Evolutionary conservation across 169 alveolate genomes (phyloP).

Genomic region (Cryptosporidium xiaoi): DNA sequence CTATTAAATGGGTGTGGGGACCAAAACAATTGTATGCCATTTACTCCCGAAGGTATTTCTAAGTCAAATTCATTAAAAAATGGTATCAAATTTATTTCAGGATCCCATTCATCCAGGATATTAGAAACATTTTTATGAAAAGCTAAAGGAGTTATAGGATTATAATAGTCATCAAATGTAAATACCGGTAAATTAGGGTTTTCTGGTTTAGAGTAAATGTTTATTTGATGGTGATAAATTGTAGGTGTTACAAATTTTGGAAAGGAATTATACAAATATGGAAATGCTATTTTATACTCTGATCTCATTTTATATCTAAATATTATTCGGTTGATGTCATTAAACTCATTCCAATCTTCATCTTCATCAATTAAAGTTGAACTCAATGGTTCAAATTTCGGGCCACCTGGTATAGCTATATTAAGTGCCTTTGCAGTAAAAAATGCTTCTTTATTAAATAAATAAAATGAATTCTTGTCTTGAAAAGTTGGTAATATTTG

Average conservation of each 20-base stretch:
- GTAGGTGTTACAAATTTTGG: conserved; percentile 94
- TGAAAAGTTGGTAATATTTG: conserved; percentile 96
- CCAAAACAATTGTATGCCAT: conserved; percentile 92
- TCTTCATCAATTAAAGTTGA: conserved; percentile 97
- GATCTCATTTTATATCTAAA: conserved; percentile 96
- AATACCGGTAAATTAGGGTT: conserved; percentile 88
- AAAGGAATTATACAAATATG: conserved; percentile 97
- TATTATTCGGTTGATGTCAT: conserved; percentile 97
- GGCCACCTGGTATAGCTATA: conserved; percentile 99
- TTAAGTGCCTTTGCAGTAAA: conserved; percentile 99
- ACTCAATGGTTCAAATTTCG: conserved; percentile 99
- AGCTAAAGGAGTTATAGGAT: conserved; percentile 23
- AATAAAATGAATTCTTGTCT: conserved; percentile 96
- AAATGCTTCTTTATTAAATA: conserved; percentile 96
- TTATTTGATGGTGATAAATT: conserved; percentile 85
- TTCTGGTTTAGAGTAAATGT: conserved; percentile 91
- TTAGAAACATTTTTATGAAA: conserved; percentile 72
- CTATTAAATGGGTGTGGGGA: conserved; percentile 99
- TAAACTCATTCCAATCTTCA: conserved; percentile 99
- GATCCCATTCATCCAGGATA: conserved; percentile 76
- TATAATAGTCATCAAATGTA: conserved; percentile 19
- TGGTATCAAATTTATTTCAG: conserved; percentile 81
- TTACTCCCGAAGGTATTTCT: conserved; percentile 82
- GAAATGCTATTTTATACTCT: conserved; percentile 99
- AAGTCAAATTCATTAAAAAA: conserved; percentile 83